A percentile compares a stretch with the other conserved stretches of the same genome.
These are phyloP conservation scores for Candida parachauliodes DNA, from an alignment of 805 yeast species.

Conservation along the genomic window DNA sequence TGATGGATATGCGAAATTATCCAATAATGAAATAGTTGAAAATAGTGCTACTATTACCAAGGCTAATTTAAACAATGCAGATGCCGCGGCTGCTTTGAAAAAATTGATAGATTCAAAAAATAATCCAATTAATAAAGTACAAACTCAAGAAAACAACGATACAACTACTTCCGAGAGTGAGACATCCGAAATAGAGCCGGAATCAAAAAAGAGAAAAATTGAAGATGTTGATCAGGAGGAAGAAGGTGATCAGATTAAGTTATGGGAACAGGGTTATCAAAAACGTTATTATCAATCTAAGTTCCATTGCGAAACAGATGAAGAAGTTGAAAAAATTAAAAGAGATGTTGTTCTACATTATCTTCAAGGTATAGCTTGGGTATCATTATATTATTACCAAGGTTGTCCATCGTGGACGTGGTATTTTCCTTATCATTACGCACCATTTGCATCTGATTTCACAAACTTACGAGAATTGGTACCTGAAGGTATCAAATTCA, in stretches of 20 bases:
- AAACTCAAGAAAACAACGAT: slow-evolving; percentile 19
- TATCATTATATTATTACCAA: slow-evolving; percentile 85
- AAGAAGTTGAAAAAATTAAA: slow-evolving; percentile 50
- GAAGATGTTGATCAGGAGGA: slow-evolving; percentile 22
- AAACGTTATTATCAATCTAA: slow-evolving; percentile 77
- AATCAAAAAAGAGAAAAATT: slow-evolving; percentile 14
- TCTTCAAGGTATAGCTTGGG: slow-evolving; percentile 98
- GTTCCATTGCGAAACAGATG: slow-evolving; percentile 55
- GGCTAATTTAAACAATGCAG: slow-evolving; percentile 68
- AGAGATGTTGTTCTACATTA: slow-evolving; percentile 66
- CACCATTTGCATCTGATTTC: slow-evolving; percentile 94
- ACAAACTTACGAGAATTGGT: slow-evolving; percentile 46
- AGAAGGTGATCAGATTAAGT: slow-evolving; percentile 48
- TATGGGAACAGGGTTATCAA: slow-evolving; percentile 86
- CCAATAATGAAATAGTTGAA: slow-evolving; percentile 68
- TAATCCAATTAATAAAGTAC: slow-evolving; percentile 39
- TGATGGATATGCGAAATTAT: slow-evolving; percentile 58
- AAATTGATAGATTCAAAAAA: slow-evolving; percentile 30
- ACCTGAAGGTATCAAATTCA: slow-evolving; percentile 49
- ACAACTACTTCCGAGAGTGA: slow-evolving; percentile 6
- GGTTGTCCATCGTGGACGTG: slow-evolving; percentile 99
- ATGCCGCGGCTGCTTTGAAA: slow-evolving; percentile 61
- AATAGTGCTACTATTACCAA: slow-evolving; percentile 58
- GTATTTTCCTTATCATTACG: slow-evolving; percentile 96
- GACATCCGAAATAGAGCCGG: slow-evolving; percentile 1